phyloP scores from a whole-genome alignment of 1,284 basidiomycete species.

The Fomitopsis schrenkii region DNA sequence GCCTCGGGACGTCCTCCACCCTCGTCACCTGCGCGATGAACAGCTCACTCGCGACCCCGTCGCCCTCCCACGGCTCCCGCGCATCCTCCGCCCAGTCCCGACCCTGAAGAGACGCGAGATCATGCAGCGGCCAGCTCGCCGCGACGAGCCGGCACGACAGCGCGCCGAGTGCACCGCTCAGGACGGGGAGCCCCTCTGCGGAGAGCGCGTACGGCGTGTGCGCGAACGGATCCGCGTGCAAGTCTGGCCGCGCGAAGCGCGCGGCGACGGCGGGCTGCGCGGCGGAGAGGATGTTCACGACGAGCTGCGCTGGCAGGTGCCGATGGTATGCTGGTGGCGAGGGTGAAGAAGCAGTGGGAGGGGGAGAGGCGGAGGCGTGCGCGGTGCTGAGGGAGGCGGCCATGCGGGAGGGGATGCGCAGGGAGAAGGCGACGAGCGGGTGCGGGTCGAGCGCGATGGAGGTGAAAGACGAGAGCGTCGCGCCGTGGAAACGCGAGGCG shows the following conservation, averaged over 20 bases:
- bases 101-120: conserved; percentile 22
- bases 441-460: conserved; percentile 87
- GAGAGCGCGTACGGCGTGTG: conserved; percentile 38
- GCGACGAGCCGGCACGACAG: conserved; percentile 40
- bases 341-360: not conserved
- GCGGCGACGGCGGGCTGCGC: conserved; percentile 51
- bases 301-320: conserved; percentile 37
- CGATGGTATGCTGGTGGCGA: not conserved
- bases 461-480: conserved; percentile 88
- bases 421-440: conserved; percentile 83
- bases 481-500: conserved; percentile 63
- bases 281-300: conserved; percentile 67
- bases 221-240: conserved; percentile 54
- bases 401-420: conserved; percentile 87
- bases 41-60: conserved; percentile 37
- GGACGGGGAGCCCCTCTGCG: conserved; percentile 51
- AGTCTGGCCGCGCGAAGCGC: conserved; percentile 60
- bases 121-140: conserved; percentile 32
- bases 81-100: conserved; percentile 7
- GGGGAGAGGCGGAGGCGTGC: conserved; percentile 16
- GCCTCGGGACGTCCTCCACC: conserved; percentile 32
- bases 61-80: conserved; percentile 21
- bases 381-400: conserved; percentile 52
- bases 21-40: conserved; percentile 46
- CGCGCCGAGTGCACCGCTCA: conserved; percentile 54